These are phyloP conservation scores for Heliosperma pusillum DNA, from an alignment of 148 eudicot genomes.

Conservation along the genomic window DNA sequence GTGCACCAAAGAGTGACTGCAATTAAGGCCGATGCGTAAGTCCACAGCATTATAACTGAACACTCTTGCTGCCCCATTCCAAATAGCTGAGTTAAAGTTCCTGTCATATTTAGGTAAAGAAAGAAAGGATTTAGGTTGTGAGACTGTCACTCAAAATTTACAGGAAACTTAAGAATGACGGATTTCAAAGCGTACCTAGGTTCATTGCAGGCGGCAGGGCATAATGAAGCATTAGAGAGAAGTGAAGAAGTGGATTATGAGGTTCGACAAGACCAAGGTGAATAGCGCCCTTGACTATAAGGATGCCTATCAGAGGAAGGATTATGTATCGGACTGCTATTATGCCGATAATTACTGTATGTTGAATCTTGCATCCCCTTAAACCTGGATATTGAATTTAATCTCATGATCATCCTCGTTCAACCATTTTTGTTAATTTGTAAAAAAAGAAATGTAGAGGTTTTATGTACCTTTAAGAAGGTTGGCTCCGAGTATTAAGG, in stretches of 20 bases:
- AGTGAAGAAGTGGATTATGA: conserved; percentile 61
- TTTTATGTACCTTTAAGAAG: conserved; percentile 57
- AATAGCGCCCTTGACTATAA: conserved; percentile 52
- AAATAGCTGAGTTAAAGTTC: conserved; percentile 41
- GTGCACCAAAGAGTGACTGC: conserved; percentile 41
- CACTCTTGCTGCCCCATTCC: conserved; percentile 43
- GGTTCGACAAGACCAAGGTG: conserved; percentile 43
- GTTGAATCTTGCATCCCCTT: conserved; percentile 42
- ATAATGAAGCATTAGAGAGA: conserved; percentile 74
- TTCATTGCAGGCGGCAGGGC: conserved; percentile 90
- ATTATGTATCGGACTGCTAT: conserved; percentile 50
- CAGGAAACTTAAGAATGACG: neutral
- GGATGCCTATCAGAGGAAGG: conserved; percentile 64
- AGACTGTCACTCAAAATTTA: neutral
- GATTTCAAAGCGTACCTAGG: conserved; percentile 40
- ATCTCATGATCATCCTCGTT: neutral
- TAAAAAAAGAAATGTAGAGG: neutral
- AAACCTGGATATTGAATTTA: conserved; percentile 39
- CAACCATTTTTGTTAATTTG: neutral
- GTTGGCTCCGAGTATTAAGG: conserved; percentile 78
- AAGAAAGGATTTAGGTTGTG: neutral
- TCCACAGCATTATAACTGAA: conserved; percentile 48
- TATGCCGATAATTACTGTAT: conserved; percentile 43
- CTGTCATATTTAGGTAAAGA: conserved; percentile 9
- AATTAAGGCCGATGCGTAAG: conserved; percentile 30